Conservation (phyloP, 129 eudicot species). For the Rutidosis leptorrhynchoides region DNA sequence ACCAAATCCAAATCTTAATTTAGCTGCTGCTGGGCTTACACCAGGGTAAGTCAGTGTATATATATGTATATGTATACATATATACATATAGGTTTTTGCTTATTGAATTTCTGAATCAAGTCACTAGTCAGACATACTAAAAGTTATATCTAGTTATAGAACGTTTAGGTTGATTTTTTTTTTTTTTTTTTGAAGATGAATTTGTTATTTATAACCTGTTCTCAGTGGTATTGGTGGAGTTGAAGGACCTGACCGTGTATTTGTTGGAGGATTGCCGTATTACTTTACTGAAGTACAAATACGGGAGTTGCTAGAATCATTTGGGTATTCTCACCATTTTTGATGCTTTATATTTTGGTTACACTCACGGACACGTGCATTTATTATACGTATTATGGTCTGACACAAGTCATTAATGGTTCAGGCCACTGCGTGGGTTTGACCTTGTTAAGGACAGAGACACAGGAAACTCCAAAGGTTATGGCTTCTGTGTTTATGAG, state of each 20-base stretch:
- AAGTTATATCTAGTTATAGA: not conserved
- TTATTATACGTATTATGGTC: slow-evolving; percentile 16
- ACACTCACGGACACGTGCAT: not conserved
- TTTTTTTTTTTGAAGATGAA: slow-evolving; percentile 10
- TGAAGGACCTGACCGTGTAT: slow-evolving; percentile 86
- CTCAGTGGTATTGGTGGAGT: slow-evolving; percentile 68
- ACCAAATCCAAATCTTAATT: slow-evolving; percentile 77
- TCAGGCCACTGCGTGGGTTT: slow-evolving; percentile 82
- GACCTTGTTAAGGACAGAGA: slow-evolving; percentile 92
- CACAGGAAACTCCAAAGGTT: slow-evolving; percentile 91
- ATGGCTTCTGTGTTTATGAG: slow-evolving; percentile 87
- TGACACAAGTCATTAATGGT: slow-evolving; percentile 24
- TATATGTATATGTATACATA: too few species aligned
- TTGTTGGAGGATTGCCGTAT: slow-evolving; percentile 92
- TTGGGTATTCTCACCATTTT: slow-evolving; percentile 56
- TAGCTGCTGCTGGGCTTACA: slow-evolving; percentile 87
- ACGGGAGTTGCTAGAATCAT: slow-evolving; percentile 76
- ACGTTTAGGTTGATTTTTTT: not conserved
- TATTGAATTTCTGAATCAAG: not conserved
- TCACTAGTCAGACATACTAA: not conserved
- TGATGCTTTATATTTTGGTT: not conserved
- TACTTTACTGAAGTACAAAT: slow-evolving; percentile 77
- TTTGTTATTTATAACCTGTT: slow-evolving; percentile 7
- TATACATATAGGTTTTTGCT: not conserved
- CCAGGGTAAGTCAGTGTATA: slow-evolving; percentile 56